phyloP scores from a whole-genome alignment of 768 basidiomycete species.

The Thelephora aurantiotincta region DNA sequence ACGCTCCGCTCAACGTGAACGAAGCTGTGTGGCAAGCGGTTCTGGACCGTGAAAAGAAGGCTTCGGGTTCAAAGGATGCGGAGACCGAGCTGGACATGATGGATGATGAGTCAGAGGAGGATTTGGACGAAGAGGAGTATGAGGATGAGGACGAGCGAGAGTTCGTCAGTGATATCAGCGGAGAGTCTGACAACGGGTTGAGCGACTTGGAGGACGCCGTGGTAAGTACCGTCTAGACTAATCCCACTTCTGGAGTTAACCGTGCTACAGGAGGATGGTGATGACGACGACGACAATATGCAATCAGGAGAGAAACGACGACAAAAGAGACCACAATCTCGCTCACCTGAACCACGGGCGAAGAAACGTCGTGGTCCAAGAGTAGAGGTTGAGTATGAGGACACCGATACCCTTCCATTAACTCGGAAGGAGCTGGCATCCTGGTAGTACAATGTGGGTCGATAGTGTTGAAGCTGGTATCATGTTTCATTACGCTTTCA shows the following conservation, averaged over 20 bases:
- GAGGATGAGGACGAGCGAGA: constrained; percentile 36
- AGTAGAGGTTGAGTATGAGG: constrained; percentile 96
- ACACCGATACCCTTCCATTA: constrained; percentile 43
- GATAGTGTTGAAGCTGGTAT: too few species aligned
- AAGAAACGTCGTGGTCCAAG: constrained; percentile 59
- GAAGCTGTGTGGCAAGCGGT: constrained; percentile 93
- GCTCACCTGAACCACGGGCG: constrained; percentile 37
- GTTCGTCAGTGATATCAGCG: constrained; percentile 43
- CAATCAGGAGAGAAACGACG: constrained; percentile 26
- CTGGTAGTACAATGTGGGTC: constrained; percentile 9
- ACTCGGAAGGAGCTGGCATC: constrained; percentile 15
- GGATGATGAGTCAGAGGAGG: constrained; percentile 42
- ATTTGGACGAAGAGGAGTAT: constrained; percentile 32
- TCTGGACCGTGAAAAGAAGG: constrained; percentile 61
- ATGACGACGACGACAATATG: neutral
- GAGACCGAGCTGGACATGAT: constrained; percentile 31
- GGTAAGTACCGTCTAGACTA: constrained; percentile 27
- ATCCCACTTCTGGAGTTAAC: neutral
- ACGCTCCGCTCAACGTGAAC: constrained; percentile 95
- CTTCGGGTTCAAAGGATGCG: constrained; percentile 29
- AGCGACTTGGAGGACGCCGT: constrained; percentile 58
- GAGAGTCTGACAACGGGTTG: constrained; percentile 43
- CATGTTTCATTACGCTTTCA: too few species aligned
- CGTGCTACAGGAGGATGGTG: neutral
- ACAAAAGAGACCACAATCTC: constrained; percentile 47